phyloP scores from a whole-genome alignment of 1,284 basidiomycete genomes.

The Crocinoboletus sp. region DNA sequence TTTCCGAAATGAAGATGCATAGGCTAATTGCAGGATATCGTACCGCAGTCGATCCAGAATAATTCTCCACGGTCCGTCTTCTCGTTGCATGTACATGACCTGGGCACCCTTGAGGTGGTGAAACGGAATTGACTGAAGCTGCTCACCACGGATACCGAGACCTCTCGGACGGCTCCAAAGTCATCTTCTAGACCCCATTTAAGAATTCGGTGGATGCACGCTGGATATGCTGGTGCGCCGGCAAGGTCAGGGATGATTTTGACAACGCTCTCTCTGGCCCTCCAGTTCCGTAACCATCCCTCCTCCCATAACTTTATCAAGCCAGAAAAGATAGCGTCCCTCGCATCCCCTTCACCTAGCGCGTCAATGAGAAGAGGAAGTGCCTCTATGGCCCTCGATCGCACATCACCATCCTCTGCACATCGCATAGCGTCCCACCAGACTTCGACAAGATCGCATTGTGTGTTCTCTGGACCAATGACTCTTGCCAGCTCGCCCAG shows the following conservation, averaged over 20 bases:
- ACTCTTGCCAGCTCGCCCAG: constrained; percentile 89
- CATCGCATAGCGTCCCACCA: constrained; percentile 61
- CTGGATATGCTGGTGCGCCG: constrained; percentile 30
- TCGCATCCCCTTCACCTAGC: constrained; percentile 47
- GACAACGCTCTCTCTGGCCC: constrained; percentile 72
- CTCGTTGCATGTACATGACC: constrained; percentile 24
- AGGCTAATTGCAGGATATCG: constrained; percentile 53
- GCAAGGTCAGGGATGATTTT: constrained; percentile 45
- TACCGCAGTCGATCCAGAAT: constrained; percentile 41
- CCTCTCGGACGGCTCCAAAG: constrained; percentile 82
- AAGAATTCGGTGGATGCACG: constrained; percentile 44
- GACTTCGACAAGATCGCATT: constrained; percentile 67
- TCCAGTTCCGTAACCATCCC: constrained; percentile 70
- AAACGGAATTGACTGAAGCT: constrained; percentile 1
- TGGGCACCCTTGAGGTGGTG: constrained; percentile 11
- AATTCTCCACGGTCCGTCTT: constrained; percentile 20
- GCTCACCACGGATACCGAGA: constrained; percentile 49
- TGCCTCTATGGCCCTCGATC: constrained; percentile 64
- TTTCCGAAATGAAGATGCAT: constrained; percentile 56
- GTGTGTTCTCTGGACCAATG: constrained; percentile 67
- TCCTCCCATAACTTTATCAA: constrained; percentile 63
- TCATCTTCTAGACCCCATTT: constrained; percentile 69
- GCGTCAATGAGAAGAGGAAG: constrained; percentile 56
- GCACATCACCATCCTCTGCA: constrained; percentile 64
- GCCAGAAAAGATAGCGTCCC: constrained; percentile 46